phyloP scores from a whole-genome alignment of 441 rosid species.

The Melastoma candidum region DNA sequence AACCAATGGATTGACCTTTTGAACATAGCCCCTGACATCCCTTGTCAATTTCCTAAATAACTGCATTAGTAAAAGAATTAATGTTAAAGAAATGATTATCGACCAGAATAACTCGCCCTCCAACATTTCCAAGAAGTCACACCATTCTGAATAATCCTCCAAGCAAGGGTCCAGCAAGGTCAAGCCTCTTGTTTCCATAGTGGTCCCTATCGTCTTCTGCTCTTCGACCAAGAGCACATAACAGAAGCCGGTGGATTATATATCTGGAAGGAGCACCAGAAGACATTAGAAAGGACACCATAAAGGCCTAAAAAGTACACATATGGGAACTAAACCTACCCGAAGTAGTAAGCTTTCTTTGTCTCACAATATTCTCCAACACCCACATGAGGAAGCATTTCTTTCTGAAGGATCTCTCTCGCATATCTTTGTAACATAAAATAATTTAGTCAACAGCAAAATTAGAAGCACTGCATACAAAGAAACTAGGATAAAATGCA shows the following conservation, averaged over 20 bases:
- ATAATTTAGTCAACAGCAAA: constrained; percentile 19
- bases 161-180: constrained; percentile 97
- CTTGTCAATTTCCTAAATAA: constrained; percentile 86
- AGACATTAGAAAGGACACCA: constrained; percentile 3
- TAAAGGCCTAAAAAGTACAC: background rate
- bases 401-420: constrained; percentile 91
- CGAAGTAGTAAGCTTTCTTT: constrained; percentile 93
- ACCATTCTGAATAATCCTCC: constrained; percentile 99
- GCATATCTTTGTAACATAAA: constrained; percentile 64
- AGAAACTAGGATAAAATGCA: constrained; percentile 14
- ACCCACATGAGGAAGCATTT: constrained; percentile 99
- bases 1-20: constrained; percentile 52
- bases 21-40: constrained; percentile 88
- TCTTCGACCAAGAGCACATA: constrained; percentile 91
- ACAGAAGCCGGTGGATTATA: constrained; percentile 86
- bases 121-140: constrained; percentile 13
- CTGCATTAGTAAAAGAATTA: constrained; percentile 34
- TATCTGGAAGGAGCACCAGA: constrained; percentile 38
- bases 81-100: constrained; percentile 6
- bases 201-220: constrained; percentile 99
- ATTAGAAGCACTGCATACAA: constrained; percentile 14
- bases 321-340: constrained; percentile 35
- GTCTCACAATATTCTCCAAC: constrained; percentile 87
- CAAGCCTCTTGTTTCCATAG: constrained; percentile 98
- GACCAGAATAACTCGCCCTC: background rate